These are phyloP conservation scores for Alternaria brassicae DNA, from an alignment of 2,329 filamentous ascomycete genomes.

Conservation along the genomic window DNA sequence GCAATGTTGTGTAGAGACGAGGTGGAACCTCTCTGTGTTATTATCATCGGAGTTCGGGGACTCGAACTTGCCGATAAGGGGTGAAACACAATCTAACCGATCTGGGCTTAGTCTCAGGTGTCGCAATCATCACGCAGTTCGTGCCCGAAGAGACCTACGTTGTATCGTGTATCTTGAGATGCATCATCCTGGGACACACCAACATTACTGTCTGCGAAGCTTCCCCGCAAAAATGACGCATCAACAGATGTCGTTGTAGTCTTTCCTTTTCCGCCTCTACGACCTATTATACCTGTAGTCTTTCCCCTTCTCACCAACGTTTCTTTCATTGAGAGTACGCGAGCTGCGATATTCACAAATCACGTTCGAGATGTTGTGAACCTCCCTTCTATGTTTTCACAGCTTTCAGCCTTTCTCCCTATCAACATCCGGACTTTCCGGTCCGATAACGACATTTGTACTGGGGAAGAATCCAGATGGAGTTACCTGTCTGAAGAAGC, in stretches of 20 bases:
- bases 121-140: neutral
- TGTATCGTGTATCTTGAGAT: neutral
- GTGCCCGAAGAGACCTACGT: neutral
- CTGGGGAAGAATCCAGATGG: neutral
- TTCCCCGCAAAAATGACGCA: neutral
- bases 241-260: neutral
- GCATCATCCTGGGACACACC: neutral
- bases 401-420: neutral
- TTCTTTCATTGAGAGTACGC: neutral
- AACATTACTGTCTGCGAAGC: neutral
- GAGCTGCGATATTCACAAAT: neutral
- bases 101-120: neutral
- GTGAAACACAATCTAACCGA: neutral
- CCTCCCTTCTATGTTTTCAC: neutral
- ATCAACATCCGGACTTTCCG: neutral
- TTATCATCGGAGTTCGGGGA: neutral
- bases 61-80: neutral
- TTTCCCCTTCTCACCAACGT: neutral
- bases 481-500: neutral
- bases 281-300: neutral
- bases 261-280: neutral
- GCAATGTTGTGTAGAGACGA: neutral
- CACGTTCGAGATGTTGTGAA: no score
- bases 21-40: neutral
- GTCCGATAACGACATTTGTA: neutral